phyloP scores from a whole-genome alignment of 192 early-diverging fungal genomes.

The Coemansia sp. region DNA sequence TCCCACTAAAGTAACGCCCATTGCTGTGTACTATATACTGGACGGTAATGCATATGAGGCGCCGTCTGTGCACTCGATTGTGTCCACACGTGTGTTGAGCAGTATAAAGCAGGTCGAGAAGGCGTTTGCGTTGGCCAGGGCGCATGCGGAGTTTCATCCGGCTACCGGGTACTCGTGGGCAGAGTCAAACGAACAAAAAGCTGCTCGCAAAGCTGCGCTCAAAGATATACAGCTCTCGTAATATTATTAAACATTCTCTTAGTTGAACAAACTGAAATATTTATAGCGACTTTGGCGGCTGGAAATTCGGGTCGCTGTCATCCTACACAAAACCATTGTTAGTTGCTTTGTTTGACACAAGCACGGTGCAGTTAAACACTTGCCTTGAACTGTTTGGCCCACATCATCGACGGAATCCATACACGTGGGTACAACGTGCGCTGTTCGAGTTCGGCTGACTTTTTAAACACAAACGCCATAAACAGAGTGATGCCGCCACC shows the following conservation, averaged over 20 bases:
- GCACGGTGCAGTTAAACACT: not conserved
- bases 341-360: too few species aligned
- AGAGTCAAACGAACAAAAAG: constrained; percentile 30
- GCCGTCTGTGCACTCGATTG: constrained; percentile 67
- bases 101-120: constrained; percentile 43
- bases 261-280: not conserved
- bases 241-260: not conserved
- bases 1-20: constrained; percentile 56
- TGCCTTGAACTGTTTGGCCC: constrained; percentile 56
- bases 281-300: constrained; percentile 54
- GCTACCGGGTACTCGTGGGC: constrained; percentile 51
- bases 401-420: constrained; percentile 58
- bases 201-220: constrained; percentile 33
- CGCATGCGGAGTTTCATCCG: constrained; percentile 49
- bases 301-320: constrained; percentile 47
- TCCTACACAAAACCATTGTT: constrained; percentile 7
- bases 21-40: constrained; percentile 62
- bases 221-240: constrained; percentile 19
- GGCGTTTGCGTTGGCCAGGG: constrained; percentile 43
- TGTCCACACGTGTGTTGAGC: constrained; percentile 67
- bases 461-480: constrained; percentile 57
- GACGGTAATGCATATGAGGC: constrained; percentile 74
- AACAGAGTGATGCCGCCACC: constrained; percentile 16
- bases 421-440: constrained; percentile 52
- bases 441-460: constrained; percentile 59